Percentiles rank a stretch among this genome's conserved stretches.
Conservation (phyloP, 176 grass and related monocot species). For the Lolium rigidum region DNA sequence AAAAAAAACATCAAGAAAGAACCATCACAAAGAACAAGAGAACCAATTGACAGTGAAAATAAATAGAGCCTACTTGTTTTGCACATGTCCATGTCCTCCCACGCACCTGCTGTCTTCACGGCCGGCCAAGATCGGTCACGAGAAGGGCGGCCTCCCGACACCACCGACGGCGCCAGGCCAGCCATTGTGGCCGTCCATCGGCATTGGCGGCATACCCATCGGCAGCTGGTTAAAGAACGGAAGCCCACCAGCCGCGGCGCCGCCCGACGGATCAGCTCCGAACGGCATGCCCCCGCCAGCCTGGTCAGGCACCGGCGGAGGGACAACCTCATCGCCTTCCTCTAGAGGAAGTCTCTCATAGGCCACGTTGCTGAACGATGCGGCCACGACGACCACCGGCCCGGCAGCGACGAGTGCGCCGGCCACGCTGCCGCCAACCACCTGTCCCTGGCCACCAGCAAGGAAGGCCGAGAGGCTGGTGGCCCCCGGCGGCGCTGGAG, state of each 20-base stretch:
- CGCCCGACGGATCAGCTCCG: slow-evolving; percentile 31
- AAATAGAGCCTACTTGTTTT: slow-evolving; percentile 55
- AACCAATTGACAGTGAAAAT: neutral
- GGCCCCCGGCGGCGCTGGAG: slow-evolving; percentile 89
- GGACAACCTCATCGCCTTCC: slow-evolving; percentile 79
- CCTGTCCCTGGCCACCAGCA: slow-evolving; percentile 77
- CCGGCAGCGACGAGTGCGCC: slow-evolving; percentile 80
- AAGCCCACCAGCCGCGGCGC: slow-evolving; percentile 39
- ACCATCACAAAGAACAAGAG: slow-evolving; percentile 38
- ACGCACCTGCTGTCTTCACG: slow-evolving; percentile 17
- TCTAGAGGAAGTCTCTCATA: slow-evolving; percentile 96
- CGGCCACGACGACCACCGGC: slow-evolving; percentile 82
- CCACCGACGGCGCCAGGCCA: slow-evolving; percentile 48
- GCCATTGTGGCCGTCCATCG: slow-evolving; percentile 61
- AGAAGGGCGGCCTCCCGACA: slow-evolving; percentile 53
- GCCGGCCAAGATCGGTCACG: slow-evolving; percentile 23
- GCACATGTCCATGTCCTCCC: slow-evolving; percentile 40
- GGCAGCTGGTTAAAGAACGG: slow-evolving; percentile 88
- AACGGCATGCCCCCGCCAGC: slow-evolving; percentile 41
- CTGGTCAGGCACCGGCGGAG: slow-evolving; percentile 42
- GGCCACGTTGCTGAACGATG: slow-evolving; percentile 98
- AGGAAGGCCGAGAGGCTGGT: slow-evolving; percentile 92
- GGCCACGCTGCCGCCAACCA: slow-evolving; percentile 81
- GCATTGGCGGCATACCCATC: slow-evolving; percentile 81
- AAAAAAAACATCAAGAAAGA: slow-evolving; percentile 45